These are phyloP conservation scores for Rhododendron griersonianum DNA, from an alignment of 148 eudicot genomes.

Conservation along the genomic window DNA sequence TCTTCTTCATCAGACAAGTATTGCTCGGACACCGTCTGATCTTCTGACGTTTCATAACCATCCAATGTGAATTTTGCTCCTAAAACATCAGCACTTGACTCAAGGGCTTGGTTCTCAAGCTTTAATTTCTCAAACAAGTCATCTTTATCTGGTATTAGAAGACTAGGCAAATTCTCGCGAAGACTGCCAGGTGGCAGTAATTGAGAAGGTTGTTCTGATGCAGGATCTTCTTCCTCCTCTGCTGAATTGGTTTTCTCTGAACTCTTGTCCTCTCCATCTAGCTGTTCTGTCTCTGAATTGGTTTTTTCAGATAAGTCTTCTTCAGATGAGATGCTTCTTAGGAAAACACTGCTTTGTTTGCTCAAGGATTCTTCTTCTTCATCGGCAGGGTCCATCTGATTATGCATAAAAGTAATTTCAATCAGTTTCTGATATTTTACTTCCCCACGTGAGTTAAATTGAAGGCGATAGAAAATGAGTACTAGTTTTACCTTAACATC, in stretches of 20 bases:
- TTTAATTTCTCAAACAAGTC: conserved; percentile 35
- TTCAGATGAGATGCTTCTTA: conserved; percentile 61
- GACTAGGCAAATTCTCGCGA: conserved; percentile 32
- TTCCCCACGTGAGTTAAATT: neutral
- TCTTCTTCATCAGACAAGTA: conserved; percentile 23
- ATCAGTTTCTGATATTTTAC: conserved; percentile 7
- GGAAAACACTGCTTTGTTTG: conserved; percentile 40
- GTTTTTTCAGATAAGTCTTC: conserved; percentile 48
- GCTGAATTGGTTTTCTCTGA: conserved; percentile 15
- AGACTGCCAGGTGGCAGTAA: conserved; percentile 18
- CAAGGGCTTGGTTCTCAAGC: conserved; percentile 28
- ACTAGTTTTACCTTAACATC: conserved; percentile 64
- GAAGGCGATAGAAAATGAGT: neutral
- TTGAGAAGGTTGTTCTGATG: conserved; percentile 15
- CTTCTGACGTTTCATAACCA: conserved; percentile 36
- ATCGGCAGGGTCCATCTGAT: conserved; percentile 75
- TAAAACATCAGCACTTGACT: neutral
- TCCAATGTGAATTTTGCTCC: conserved; percentile 17
- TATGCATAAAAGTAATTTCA: neutral
- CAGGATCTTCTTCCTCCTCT: conserved; percentile 19
- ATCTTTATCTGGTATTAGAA: conserved; percentile 53
- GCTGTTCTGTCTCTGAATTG: conserved; percentile 23
- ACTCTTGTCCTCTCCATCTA: conserved; percentile 11
- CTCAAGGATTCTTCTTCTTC: conserved; percentile 32
- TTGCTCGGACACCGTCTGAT: conserved; percentile 11